Percentiles rank a stretch among this genome's conserved stretches.
Conservation (phyloP, 2,329 filamentous ascomycete genomes). For the Beauveria sp. region DNA sequence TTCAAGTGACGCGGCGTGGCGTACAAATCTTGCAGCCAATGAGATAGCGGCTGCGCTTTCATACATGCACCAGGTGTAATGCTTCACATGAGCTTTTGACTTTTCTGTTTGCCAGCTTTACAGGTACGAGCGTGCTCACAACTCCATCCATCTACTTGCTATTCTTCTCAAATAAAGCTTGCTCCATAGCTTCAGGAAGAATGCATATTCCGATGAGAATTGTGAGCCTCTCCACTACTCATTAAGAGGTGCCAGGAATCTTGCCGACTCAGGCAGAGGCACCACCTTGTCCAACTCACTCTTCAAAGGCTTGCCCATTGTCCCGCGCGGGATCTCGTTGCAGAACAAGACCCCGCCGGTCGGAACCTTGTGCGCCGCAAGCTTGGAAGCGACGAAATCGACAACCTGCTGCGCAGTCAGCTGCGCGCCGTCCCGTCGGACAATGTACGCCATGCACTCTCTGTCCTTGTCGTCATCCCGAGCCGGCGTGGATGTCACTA, state of each 20-base stretch:
- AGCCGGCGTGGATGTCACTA: not conserved
- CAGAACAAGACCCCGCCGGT: conserved; percentile 4
- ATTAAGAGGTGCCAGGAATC: not conserved
- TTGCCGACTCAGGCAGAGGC: not conserved
- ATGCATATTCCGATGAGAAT: not conserved
- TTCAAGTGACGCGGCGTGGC: not conserved
- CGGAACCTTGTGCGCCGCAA: conserved; percentile 2
- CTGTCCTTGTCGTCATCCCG: not conserved
- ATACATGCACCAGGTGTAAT: no score
- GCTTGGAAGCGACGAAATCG: not conserved
- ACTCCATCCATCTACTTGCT: no score
- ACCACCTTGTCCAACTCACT: not conserved
- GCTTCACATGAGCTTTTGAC: no score
- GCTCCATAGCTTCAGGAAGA: no score
- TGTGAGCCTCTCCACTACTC: not conserved
- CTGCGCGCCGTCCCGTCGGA: not conserved
- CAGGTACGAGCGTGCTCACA: no score
- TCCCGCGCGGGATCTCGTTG: not conserved
- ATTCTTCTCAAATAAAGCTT: no score
- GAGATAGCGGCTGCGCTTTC: no score
- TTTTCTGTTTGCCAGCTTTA: no score
- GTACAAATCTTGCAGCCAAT: no score
- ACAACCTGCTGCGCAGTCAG: conserved; percentile 3
- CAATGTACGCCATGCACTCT: conserved; percentile 5
- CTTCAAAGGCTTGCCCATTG: conserved; percentile 1